Evolutionary conservation across 352 stramenopile genomes (phyloP).

Genomic region (Lagenidium giganteum): DNA sequence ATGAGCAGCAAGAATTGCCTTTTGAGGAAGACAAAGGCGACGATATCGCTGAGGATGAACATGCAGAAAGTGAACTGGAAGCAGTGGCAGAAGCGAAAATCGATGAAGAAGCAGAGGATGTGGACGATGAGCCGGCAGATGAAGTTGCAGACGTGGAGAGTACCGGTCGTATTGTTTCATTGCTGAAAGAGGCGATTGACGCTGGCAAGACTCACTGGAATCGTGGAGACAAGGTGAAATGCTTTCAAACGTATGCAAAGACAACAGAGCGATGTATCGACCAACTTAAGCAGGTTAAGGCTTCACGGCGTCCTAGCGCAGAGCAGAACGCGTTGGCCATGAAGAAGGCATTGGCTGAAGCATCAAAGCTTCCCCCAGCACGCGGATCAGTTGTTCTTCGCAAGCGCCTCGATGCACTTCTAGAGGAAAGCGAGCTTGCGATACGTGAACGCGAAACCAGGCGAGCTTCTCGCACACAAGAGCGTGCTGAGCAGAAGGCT

Average conservation of each 20-base stretch:
- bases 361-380: conserved; percentile 35
- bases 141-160: conserved; percentile 47
- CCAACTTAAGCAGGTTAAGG: conserved; percentile 26
- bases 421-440: conserved; percentile 43
- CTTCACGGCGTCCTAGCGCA: conserved; percentile 23
- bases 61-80: conserved; percentile 18
- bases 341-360: conserved; percentile 37
- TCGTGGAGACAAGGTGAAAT: conserved; percentile 66
- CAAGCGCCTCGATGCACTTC: conserved; percentile 52
- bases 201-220: conserved; percentile 72
- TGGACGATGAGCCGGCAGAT: conserved; percentile 19
- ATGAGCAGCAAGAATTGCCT: background rate
- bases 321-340: conserved; percentile 29
- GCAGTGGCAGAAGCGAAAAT: background rate
- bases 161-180: conserved; percentile 28
- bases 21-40: conserved; percentile 8
- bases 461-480: background rate
- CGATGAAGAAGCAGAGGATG: conserved; percentile 15
- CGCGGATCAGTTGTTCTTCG: conserved; percentile 55
- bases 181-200: conserved; percentile 45
- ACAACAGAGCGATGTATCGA: conserved; percentile 37
- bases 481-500: conserved; percentile 7
- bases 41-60: conserved; percentile 21
- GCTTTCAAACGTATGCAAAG: conserved; percentile 58
- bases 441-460: too few species aligned